Evolutionary conservation across 73 alveolate genomes (phyloP).

Genomic region (Paramecium pentaurelia): DNA sequence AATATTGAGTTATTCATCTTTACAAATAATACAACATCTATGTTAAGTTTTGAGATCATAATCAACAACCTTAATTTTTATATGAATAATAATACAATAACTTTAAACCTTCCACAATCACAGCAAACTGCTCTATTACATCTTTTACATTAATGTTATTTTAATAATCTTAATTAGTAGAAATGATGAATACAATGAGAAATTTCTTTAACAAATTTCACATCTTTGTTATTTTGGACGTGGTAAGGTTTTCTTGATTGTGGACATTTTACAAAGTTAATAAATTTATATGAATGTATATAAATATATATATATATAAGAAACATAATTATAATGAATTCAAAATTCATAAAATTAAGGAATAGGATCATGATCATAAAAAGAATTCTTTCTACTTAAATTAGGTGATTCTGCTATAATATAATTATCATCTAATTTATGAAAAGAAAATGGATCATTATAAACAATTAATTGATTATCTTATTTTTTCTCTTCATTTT

Average conservation of each 20-base stretch:
- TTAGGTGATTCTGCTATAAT: background rate
- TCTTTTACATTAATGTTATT: slow-evolving; percentile 37
- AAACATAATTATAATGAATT: background rate
- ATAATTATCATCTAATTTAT: background rate
- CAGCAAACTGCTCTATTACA: slow-evolving; percentile 5
- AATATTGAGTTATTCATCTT: background rate
- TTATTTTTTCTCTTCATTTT: background rate
- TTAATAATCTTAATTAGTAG: background rate
- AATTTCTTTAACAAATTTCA: background rate
- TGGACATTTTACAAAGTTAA: background rate
- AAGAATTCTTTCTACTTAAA: slow-evolving; percentile 19
- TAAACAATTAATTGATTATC: background rate
- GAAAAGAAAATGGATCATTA: background rate
- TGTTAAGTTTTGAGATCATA: slow-evolving; percentile 23
- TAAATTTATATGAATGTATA: background rate
- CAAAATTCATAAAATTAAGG: slow-evolving; percentile 3
- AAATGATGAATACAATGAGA: background rate
- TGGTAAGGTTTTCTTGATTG: background rate
- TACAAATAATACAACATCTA: background rate
- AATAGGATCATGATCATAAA: background rate
- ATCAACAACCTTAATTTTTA: background rate
- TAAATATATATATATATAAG: background rate
- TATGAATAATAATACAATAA: background rate
- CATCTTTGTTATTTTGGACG: background rate
- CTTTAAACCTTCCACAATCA: slow-evolving; percentile 35